Base-by-base conservation (phyloP, 139 green algal genomes). In the Picochlorum costavermella region DNA sequence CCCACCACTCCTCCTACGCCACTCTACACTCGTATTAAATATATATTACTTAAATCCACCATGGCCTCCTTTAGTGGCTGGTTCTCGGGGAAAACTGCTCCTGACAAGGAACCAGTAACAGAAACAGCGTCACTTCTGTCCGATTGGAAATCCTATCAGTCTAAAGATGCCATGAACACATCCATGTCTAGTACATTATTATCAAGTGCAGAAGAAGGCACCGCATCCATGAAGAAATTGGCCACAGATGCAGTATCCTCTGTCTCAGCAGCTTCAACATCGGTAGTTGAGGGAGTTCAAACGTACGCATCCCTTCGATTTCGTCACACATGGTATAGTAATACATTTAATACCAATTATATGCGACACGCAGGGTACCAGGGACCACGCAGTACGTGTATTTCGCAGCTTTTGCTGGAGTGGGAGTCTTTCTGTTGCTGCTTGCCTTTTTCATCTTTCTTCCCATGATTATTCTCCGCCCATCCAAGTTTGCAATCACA, bases 401-500 rank as follows among this genome's bases (percentile, higher is more conserved):
- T 67, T 90, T 89, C 67, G 71, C 60, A 20, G 73, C 57, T 4
- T 81, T 95, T 20, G 30, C 89, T 44, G 80, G 59, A 8, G 72
- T 50, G 23, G 87, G 88, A 2, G 26, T 73, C 14, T 61, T 96
- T 10, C 89, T 95, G 68, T 78, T 97, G 14, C 51, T 85, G 17
- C 67, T 98, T 20, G 78, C 91, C 1, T 95, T 98, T 71, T 83
- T 82, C 53, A 58, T 98, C 8, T 92, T 92, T 68, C 78, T 98
- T 1, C 92, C 92, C 1, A 71, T 96, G 23, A 84, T 96, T 55
- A 86, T 95, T 50, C 50, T 97, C 11, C 69, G 82, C 0, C 92
- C 92, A n/a, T 84, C 89, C 25, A 98, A 95, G 73, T 98, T 97
- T 78, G 92, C 92, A 3, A 68, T 96, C 10, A 89, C 71, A 61